phyloP scores from a whole-genome alignment of 192 early-diverging fungal genomes.

The Coemansia umbellata region DNA sequence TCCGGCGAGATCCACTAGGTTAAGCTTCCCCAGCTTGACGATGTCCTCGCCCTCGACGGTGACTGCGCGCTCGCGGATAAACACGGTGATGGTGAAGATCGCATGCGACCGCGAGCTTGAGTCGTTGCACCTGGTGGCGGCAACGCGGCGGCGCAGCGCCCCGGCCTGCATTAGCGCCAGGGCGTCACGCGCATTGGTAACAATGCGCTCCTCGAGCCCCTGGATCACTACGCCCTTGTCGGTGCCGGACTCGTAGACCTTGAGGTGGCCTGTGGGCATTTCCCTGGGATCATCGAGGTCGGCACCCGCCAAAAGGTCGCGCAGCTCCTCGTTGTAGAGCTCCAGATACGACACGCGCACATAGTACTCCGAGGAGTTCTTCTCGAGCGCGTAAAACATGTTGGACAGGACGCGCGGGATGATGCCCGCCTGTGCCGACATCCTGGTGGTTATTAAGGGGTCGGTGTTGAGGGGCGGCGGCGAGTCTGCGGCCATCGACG shows the following conservation, averaged over 20 bases:
- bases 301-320: constrained; percentile 74
- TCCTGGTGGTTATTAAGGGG: constrained; percentile 1
- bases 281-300: constrained; percentile 21
- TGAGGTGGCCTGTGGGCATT: constrained; percentile 34
- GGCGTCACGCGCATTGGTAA: constrained; percentile 71
- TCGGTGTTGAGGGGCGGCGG: constrained; percentile 3
- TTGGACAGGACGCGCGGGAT: constrained; percentile 83
- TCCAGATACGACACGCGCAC: constrained; percentile 87
- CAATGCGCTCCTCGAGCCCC: constrained; percentile 74
- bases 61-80: constrained; percentile 69
- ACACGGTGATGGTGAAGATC: constrained; percentile 86
- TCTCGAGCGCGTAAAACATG: constrained; percentile 74
- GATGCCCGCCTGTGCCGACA: constrained; percentile 67
- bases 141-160: constrained; percentile 68
- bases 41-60: constrained; percentile 77
- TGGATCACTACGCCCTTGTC: constrained; percentile 73
- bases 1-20: constrained; percentile 94
- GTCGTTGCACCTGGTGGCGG: constrained; percentile 87
- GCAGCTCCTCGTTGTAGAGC: constrained; percentile 93
- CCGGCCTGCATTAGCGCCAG: constrained; percentile 69
- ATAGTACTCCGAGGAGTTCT: constrained; percentile 66
- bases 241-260: constrained; percentile 68
- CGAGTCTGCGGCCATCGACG: neutral
- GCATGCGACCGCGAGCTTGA: constrained; percentile 91
- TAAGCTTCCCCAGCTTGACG: constrained; percentile 90